These are phyloP conservation scores for Nakaseomyces kungkrabaensis DNA, from an alignment of 1,139 yeast genomes.

Conservation along the genomic window DNA sequence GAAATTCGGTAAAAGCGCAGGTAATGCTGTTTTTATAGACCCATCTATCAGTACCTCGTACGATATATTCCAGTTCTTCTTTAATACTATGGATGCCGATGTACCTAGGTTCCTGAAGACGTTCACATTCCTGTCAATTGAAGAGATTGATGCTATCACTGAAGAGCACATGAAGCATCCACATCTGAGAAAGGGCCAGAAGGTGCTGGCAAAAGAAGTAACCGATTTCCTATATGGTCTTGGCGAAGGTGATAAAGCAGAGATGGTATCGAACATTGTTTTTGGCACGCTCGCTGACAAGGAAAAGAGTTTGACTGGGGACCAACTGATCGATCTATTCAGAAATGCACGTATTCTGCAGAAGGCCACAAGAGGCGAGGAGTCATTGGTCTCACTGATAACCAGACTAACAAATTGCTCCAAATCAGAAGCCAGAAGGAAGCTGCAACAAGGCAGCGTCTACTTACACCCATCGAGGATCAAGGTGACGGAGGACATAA, in stretches of 20 bases:
- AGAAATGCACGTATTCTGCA: slow-evolving; percentile 50
- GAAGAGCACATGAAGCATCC: slow-evolving; percentile 48
- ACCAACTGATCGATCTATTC: slow-evolving; percentile 50
- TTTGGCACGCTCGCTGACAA: slow-evolving; percentile 53
- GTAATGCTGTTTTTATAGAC: slow-evolving; percentile 88
- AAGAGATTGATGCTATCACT: slow-evolving; percentile 45
- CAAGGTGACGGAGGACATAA: slow-evolving; percentile 38
- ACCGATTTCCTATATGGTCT: slow-evolving; percentile 81
- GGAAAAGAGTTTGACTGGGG: slow-evolving; percentile 40
- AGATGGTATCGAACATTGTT: slow-evolving; percentile 51
- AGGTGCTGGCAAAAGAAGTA: slow-evolving; percentile 69
- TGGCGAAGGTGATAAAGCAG: slow-evolving; percentile 58
- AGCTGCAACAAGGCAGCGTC: slow-evolving; percentile 64
- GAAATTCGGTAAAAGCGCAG: slow-evolving; percentile 95
- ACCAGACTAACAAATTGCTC: slow-evolving; percentile 34
- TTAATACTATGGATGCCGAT: slow-evolving; percentile 71
- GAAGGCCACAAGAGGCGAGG: slow-evolving; percentile 28
- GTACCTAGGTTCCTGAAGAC: slow-evolving; percentile 58
- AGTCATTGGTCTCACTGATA: slow-evolving; percentile 28
- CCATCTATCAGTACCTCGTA: slow-evolving; percentile 62
- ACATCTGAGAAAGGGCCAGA: slow-evolving; percentile 60
- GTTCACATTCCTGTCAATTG: slow-evolving; percentile 67
- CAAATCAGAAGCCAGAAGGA: slow-evolving; percentile 51
- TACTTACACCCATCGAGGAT: slow-evolving; percentile 54
- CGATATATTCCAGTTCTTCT: slow-evolving; percentile 77